Evolutionary conservation across 164 flowering plant species (phyloP).

Genomic region (Dillenia turbinata): DNA sequence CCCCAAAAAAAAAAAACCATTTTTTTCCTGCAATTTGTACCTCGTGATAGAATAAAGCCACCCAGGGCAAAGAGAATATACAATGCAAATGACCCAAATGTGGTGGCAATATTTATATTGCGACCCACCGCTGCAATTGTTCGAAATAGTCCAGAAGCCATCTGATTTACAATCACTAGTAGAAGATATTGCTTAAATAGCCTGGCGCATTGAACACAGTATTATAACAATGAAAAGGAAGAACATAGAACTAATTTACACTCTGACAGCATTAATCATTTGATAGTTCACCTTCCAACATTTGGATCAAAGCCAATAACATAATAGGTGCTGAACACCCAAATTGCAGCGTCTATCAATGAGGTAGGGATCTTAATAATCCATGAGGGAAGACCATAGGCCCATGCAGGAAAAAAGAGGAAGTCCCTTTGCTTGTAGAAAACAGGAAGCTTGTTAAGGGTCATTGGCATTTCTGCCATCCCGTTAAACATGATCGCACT

Average conservation of each 20-base stretch:
- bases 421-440: slow-evolving; percentile 45
- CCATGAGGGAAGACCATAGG: slow-evolving; percentile 53
- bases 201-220: slow-evolving; percentile 20
- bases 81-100: slow-evolving; percentile 49
- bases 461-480: slow-evolving; percentile 28
- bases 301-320: slow-evolving; percentile 56
- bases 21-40: slow-evolving; percentile 20
- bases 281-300: slow-evolving; percentile 40
- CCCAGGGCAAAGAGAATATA: slow-evolving; percentile 41
- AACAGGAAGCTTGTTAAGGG: slow-evolving; percentile 31
- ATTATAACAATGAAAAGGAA: background rate
- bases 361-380: slow-evolving; percentile 53
- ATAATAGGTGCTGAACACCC: slow-evolving; percentile 53
- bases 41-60: slow-evolving; percentile 64
- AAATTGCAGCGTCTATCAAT: slow-evolving; percentile 42
- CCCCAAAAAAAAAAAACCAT: background rate
- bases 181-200: slow-evolving; percentile 50
- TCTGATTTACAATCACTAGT: slow-evolving; percentile 40
- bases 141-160: slow-evolving; percentile 54
- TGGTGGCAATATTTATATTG: slow-evolving; percentile 45
- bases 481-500: slow-evolving; percentile 38
- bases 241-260: background rate
- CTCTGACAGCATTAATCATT: background rate
- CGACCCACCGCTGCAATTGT: slow-evolving; percentile 54
- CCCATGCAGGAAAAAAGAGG: slow-evolving; percentile 51